These are phyloP conservation scores for Chalciporus pseudorubinellus DNA, from an alignment of 768 basidiomycete species.

Conservation along the genomic window DNA sequence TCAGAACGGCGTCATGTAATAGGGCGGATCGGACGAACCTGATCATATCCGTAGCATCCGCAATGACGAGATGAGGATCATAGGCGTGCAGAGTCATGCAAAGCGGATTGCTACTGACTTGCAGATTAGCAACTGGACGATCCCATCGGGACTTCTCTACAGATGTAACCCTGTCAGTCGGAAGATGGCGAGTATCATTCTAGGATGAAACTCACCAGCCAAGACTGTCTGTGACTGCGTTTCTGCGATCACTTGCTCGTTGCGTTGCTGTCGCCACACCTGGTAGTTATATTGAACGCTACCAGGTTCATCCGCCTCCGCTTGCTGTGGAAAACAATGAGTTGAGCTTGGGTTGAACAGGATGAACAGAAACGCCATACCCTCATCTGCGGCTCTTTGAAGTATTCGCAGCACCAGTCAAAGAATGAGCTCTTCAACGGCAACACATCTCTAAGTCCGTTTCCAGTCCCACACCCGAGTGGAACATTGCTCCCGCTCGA, in stretches of 20 bases:
- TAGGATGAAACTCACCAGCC: slow-evolving; percentile 55
- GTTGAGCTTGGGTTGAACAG: slow-evolving; percentile 8
- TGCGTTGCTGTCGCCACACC: slow-evolving; percentile 89
- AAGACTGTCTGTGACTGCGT: slow-evolving; percentile 67
- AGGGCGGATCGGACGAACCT: slow-evolving; percentile 47
- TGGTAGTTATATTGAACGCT: slow-evolving; percentile 93
- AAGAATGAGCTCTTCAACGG: slow-evolving; percentile 91
- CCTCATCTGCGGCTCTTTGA: slow-evolving; percentile 98
- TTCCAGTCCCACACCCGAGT: slow-evolving; percentile 75
- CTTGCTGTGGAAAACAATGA: slow-evolving; percentile 54
- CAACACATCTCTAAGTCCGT: slow-evolving; percentile 78
- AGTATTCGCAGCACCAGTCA: slow-evolving; percentile 97
- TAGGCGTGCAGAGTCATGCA: slow-evolving; percentile 90
- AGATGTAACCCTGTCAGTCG: slow-evolving; percentile 1
- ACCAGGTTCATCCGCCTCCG: slow-evolving; percentile 94
- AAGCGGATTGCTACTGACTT: slow-evolving; percentile 57
- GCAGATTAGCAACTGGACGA: slow-evolving; percentile 62
- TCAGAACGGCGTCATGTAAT: slow-evolving; percentile 1
- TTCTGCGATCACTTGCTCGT: slow-evolving; percentile 73
- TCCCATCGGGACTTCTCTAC: slow-evolving; percentile 71
- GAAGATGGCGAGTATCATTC: slow-evolving; percentile 20
- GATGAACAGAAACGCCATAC: slow-evolving; percentile 43
- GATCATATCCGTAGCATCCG: slow-evolving; percentile 84
- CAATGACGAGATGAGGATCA: slow-evolving; percentile 82
- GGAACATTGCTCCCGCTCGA: slow-evolving; percentile 66